Evolutionary conservation across 164 flowering plant genomes (phyloP).

Genomic region (Vitis rotundifolia): DNA sequence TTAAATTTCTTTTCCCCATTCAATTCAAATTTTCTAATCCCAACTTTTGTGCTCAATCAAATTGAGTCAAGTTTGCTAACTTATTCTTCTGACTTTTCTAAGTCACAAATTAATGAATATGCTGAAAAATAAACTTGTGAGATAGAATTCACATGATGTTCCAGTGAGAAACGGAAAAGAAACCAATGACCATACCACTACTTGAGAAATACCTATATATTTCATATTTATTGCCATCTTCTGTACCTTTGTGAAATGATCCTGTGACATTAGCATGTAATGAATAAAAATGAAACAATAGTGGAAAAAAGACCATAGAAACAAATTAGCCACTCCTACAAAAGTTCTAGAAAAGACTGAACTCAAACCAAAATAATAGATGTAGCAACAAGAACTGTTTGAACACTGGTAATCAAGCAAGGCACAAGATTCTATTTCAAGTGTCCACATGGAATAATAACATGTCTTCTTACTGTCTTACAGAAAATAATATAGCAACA

Average conservation of each 20-base stretch:
- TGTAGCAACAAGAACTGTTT: too few species aligned
- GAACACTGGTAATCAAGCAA: too few species aligned
- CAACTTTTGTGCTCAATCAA: too few species aligned
- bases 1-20: too few species aligned
- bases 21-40: too few species aligned
- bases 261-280: constrained; percentile 37
- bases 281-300: neutral
- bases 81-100: too few species aligned
- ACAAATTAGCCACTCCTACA: neutral
- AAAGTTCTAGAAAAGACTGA: neutral
- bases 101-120: too few species aligned
- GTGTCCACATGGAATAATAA: too few species aligned
- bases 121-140: constrained; percentile 3
- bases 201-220: constrained; percentile 58
- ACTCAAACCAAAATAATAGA: neutral
- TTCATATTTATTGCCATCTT: constrained; percentile 68
- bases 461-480: too few species aligned
- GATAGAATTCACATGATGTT: neutral
- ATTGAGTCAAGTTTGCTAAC: too few species aligned
- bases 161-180: neutral
- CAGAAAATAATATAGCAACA: too few species aligned
- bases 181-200: neutral
- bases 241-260: constrained; percentile 52
- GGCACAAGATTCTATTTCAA: too few species aligned
- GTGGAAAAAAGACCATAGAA: neutral